Evolutionary conservation across 106 monocot species (phyloP).

Genomic region (Allium fistulosum): DNA sequence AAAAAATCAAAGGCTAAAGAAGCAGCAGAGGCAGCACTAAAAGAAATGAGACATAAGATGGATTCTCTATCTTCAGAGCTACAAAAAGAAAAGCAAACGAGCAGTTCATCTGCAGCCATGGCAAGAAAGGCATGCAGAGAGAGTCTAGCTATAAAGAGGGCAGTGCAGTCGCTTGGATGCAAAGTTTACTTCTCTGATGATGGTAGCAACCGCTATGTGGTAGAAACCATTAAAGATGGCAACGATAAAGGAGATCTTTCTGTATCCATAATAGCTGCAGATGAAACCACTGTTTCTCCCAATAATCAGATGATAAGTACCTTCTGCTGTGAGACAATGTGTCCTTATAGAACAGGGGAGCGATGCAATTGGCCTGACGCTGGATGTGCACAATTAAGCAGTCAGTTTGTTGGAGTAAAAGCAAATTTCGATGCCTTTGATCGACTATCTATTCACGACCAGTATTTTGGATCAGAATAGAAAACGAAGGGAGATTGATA

Average conservation of each 20-base stretch:
- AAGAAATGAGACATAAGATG: conserved; percentile 37
- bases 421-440: conserved; percentile 96
- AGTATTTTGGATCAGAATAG: conserved; percentile 59
- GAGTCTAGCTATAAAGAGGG: conserved; percentile 63
- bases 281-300: conserved; percentile 30
- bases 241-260: conserved; percentile 40
- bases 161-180: conserved; percentile 84
- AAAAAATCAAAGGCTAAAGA: conserved; percentile 56
- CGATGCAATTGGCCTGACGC: conserved; percentile 94
- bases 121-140: conserved; percentile 53
- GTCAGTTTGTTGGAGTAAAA: conserved; percentile 83
- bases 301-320: conserved; percentile 20
- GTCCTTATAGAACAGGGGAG: conserved; percentile 71
- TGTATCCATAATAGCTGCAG: conserved; percentile 55
- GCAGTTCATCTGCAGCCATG: conserved; percentile 33
- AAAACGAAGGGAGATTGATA: background rate
- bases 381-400: conserved; percentile 70
- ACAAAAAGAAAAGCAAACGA: conserved; percentile 46
- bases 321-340: conserved; percentile 52
- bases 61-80: conserved; percentile 43
- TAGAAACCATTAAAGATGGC: conserved; percentile 14
- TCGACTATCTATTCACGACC: conserved; percentile 68
- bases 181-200: conserved; percentile 61
- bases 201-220: conserved; percentile 8
- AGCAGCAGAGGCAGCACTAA: conserved; percentile 40